A percentile compares a stretch with the other conserved stretches of the same genome.
Evolutionary conservation across 202 grass and related monocot species (phyloP).

Genomic region (Bolboschoenoplectus hybrid): DNA sequence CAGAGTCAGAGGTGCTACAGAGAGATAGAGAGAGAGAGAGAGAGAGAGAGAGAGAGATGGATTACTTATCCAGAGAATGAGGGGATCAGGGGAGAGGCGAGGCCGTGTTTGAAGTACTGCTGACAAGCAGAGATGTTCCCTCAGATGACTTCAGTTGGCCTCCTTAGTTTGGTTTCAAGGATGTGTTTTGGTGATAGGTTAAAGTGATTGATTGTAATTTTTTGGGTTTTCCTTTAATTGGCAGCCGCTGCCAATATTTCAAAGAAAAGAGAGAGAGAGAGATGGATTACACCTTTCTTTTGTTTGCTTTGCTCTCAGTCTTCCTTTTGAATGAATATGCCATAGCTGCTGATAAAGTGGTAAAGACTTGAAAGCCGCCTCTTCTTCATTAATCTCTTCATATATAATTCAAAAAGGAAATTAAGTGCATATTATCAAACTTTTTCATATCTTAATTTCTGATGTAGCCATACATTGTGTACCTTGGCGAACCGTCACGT

Average conservation of each 20-base stretch:
- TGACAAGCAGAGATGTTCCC: too few species aligned
- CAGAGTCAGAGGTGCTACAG: too few species aligned
- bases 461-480: slow-evolving; percentile 64
- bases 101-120: too few species aligned
- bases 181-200: too few species aligned
- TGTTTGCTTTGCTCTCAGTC: slow-evolving; percentile 26
- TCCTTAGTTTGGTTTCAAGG: background rate
- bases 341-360: background rate
- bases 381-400: background rate
- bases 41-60: background rate
- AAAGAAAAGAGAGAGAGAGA: background rate
- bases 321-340: slow-evolving; percentile 36
- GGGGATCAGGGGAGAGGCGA: too few species aligned
- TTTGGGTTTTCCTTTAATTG: too few species aligned
- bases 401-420: background rate
- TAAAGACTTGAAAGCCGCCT: background rate
- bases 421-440: background rate
- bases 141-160: too few species aligned
- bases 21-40: too few species aligned
- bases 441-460: background rate
- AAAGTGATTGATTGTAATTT: too few species aligned
- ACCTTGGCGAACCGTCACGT: slow-evolving; percentile 62
- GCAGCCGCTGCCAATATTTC: too few species aligned
- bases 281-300: background rate
- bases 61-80: too few species aligned